Evolutionary conservation across 192 early-diverging fungal species (phyloP), one percentile per base, ranked within the genome.

Genomic region (Podila epicladia): DNA sequence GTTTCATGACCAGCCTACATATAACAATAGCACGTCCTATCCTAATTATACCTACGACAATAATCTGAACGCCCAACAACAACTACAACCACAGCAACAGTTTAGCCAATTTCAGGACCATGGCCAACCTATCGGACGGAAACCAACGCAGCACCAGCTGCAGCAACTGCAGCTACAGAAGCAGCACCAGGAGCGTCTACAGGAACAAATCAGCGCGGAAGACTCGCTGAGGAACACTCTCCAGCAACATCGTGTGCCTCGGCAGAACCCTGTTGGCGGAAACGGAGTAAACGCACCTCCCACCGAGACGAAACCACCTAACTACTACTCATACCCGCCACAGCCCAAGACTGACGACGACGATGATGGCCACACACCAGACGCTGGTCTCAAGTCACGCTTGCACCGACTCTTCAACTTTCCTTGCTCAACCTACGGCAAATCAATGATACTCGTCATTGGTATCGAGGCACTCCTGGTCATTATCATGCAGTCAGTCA

Each of bases 381-480:
- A 22, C 26, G 24, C 28, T 45, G 9, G 41, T 61, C 64, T 24
- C 35, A 28, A 28, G 20, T 28, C 62, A 28, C 65, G 61, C 4
- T 8, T 80, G 26, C 51, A 29, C 26, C 60, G 60, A 53, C 58
- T 72, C 8, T 64, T 50, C 49, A 33, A 22, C 8, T 80, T 80
- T 50, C 77, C 77, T 15, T 73, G 71, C 58, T 73, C 77, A 7
- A 51, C 33, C 57, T 72, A 69, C 37, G 77, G 77, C 45, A 80
- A 80, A 24, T 35, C 57, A 1, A 31, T 80, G 62, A 59, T 80
- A 12, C 19, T 58, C 5, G 38, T 67, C 6, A 69, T 73, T 28
- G 77, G 41, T 17, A 22, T 80, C 5, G 77, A 80, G 66, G 77
- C 77, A 13, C 28, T 73, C 35, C 33, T 80, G 29, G 77, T 80